A percentile compares a stretch with the other conserved stretches of the same genome.
Evolutionary conservation across 2,329 filamentous ascomycete species (phyloP).

Genomic region (Blastomyces gilchristii): DNA sequence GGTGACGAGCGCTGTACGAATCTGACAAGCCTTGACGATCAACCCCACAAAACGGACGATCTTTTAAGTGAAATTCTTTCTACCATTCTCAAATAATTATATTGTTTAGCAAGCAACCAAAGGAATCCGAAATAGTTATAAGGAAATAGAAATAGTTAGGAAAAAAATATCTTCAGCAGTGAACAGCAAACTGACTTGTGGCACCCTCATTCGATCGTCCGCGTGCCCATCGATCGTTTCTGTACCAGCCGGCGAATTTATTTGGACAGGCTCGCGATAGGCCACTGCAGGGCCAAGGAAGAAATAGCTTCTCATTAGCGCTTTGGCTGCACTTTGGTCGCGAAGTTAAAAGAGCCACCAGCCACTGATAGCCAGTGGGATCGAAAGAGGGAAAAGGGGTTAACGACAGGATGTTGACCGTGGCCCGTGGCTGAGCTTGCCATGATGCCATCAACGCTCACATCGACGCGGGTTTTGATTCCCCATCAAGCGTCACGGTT

Average conservation of each 20-base stretch:
- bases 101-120: not conserved
- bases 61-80: not conserved
- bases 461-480: not conserved
- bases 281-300: not conserved
- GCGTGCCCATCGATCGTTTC: not conserved
- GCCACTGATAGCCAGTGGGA: not conserved
- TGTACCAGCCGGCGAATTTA: not conserved
- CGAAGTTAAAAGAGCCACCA: conserved; percentile 1
- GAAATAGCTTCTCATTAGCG: not conserved
- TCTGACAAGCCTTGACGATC: conserved; percentile 12
- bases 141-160: not conserved
- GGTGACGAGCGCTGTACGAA: conserved; percentile 1
- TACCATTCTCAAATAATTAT: not conserved
- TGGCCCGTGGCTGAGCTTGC: not conserved
- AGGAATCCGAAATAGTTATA: not conserved
- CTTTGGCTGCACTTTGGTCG: not conserved
- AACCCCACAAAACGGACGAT: conserved; percentile 11
- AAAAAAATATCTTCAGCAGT: not conserved
- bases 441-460: not conserved
- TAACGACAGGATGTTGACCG: not conserved
- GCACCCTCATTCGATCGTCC: not conserved
- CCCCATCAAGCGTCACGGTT: not conserved
- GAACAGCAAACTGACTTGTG: not conserved
- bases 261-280: not conserved
- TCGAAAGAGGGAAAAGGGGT: not conserved